phyloP scores from a whole-genome alignment of 192 early-diverging fungal species.

The Podila horticola region DNA sequence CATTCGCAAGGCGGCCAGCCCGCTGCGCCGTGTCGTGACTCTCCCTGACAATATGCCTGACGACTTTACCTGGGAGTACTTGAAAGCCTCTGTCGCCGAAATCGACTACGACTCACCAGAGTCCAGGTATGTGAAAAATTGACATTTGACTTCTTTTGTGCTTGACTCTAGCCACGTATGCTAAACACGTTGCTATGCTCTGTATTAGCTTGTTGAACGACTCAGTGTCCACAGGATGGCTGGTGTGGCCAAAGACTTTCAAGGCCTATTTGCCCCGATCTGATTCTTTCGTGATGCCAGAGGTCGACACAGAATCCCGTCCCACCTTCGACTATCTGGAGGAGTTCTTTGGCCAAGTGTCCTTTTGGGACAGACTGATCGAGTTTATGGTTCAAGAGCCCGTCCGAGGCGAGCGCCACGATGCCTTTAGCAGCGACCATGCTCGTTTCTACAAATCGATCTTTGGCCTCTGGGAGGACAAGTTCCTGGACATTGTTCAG shows the following conservation, averaged over 20 bases:
- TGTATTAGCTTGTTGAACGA: slow-evolving; percentile 66
- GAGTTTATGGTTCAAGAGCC: slow-evolving; percentile 77
- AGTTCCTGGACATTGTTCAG: slow-evolving; percentile 64
- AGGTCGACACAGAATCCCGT: slow-evolving; percentile 67
- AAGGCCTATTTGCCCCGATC: slow-evolving; percentile 64
- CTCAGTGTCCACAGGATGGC: slow-evolving; percentile 76
- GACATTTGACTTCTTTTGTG: not conserved
- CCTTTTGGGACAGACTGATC: slow-evolving; percentile 77
- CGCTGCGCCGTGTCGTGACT: slow-evolving; percentile 50
- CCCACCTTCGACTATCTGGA: slow-evolving; percentile 66
- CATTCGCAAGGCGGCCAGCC: slow-evolving; percentile 51
- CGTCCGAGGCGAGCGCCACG: slow-evolving; percentile 65
- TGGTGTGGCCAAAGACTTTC: slow-evolving; percentile 76
- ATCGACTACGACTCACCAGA: slow-evolving; percentile 41
- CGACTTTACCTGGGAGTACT: slow-evolving; percentile 48
- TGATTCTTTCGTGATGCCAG: slow-evolving; percentile 51
- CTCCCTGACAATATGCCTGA: slow-evolving; percentile 49
- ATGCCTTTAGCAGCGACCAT: slow-evolving; percentile 68
- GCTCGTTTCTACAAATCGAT: slow-evolving; percentile 74
- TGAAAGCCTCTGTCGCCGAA: slow-evolving; percentile 34
- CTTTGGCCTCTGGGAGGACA: slow-evolving; percentile 76
- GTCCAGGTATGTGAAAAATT: slow-evolving; percentile 25
- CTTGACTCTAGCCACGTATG: no score
- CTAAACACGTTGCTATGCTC: not conserved
- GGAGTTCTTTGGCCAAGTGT: slow-evolving; percentile 56